A percentile compares a stretch with the other conserved stretches of the same genome.
These are phyloP conservation scores for Talaromyces albobiverticillius DNA, from an alignment of 2,329 filamentous ascomycete species.

Conservation along the genomic window DNA sequence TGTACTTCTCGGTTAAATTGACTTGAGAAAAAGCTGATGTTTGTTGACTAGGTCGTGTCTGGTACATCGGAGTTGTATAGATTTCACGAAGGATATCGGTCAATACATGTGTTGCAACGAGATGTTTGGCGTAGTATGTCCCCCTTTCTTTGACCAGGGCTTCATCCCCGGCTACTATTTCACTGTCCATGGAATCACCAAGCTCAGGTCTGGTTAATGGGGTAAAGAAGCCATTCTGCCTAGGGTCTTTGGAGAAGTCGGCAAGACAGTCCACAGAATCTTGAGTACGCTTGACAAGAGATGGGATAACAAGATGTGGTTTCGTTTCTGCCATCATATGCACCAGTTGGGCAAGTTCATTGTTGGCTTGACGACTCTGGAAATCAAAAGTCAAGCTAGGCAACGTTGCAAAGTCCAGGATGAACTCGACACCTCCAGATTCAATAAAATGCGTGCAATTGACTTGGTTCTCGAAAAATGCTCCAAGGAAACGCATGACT, in stretches of 20 bases:
- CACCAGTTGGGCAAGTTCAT: conserved; percentile 70
- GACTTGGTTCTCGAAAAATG: conserved; percentile 71
- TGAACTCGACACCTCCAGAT: conserved; percentile 73
- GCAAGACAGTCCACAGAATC: conserved; percentile 65
- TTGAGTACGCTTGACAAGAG: conserved; percentile 72
- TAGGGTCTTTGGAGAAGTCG: conserved; percentile 59
- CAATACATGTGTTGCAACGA: conserved; percentile 74
- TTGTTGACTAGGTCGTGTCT: conserved; percentile 59
- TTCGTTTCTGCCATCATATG: conserved; percentile 76
- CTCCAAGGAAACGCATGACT: conserved; percentile 70
- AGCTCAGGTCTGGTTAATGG: conserved; percentile 51
- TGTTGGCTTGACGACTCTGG: conserved; percentile 63
- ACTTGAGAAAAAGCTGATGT: conserved; percentile 67
- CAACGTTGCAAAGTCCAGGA: conserved; percentile 79
- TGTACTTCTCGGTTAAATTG: conserved; percentile 83
- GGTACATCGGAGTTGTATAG: conserved; percentile 64
- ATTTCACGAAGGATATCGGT: conserved; percentile 71
- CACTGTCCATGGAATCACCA: conserved; percentile 22
- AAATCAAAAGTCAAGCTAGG: conserved; percentile 76
- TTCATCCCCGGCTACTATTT: conserved; percentile 35
- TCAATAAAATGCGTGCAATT: conserved; percentile 74
- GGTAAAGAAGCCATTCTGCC: conserved; percentile 64
- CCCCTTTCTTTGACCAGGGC: conserved; percentile 47
- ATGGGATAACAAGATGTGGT: conserved; percentile 76
- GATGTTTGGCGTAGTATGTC: conserved; percentile 73